A percentile compares a stretch with the other conserved stretches of the same genome.
Conservation (phyloP, 2,329 filamentous ascomycete species). For the Clonostachys rosea region DNA sequence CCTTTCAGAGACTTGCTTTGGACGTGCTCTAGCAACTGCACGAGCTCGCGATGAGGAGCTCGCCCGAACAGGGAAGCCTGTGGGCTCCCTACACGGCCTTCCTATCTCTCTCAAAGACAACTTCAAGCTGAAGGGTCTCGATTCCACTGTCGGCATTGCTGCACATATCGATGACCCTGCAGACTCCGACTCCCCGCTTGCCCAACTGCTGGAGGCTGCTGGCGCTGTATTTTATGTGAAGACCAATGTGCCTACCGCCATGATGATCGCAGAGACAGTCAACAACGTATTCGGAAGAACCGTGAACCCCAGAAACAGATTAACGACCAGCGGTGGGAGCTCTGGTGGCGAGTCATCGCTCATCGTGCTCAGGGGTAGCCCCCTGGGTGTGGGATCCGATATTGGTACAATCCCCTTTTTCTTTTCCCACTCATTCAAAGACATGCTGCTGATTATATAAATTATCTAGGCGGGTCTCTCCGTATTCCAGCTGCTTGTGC, state of each 20-base stretch:
- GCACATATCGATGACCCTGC: slow-evolving; percentile 56
- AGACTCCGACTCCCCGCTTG: slow-evolving; percentile 29
- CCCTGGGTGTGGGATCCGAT: slow-evolving; percentile 59
- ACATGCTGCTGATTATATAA: not conserved
- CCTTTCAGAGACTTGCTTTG: slow-evolving; percentile 49
- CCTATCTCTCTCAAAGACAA: slow-evolving; percentile 68
- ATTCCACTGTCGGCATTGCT: slow-evolving; percentile 60
- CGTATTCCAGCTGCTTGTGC: slow-evolving; percentile 35
- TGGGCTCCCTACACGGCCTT: slow-evolving; percentile 62
- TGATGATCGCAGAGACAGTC: slow-evolving; percentile 65
- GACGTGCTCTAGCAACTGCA: slow-evolving; percentile 43
- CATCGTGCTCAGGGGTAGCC: slow-evolving; percentile 51
- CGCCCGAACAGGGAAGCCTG: slow-evolving; percentile 33
- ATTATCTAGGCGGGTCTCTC: slow-evolving; percentile 29
- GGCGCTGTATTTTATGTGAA: slow-evolving; percentile 54
- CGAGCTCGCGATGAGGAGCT: slow-evolving; percentile 43
- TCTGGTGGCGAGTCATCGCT: slow-evolving; percentile 65
- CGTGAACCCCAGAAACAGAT: slow-evolving; percentile 55
- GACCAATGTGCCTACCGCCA: slow-evolving; percentile 55
- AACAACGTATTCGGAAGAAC: slow-evolving; percentile 63
- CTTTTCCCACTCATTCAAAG: not conserved
- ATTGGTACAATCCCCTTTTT: slow-evolving; percentile 31
- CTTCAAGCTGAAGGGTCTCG: slow-evolving; percentile 57
- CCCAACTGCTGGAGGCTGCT: slow-evolving; percentile 32
- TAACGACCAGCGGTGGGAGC: slow-evolving; percentile 57